phyloP scores from a whole-genome alignment of 331 rosid species.

The Malus hybrid region DNA sequence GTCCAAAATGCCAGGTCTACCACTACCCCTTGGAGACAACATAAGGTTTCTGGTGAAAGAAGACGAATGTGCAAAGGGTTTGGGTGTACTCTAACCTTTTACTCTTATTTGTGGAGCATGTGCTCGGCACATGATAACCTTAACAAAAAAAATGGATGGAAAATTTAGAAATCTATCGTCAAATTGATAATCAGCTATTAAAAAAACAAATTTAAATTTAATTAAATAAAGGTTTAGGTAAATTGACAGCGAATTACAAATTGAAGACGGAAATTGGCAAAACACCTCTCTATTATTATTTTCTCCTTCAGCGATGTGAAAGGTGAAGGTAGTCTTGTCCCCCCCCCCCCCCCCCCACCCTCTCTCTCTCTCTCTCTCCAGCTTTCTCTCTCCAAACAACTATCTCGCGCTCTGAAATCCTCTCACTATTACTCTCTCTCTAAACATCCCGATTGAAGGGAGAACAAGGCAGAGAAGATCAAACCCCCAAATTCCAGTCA shows the following conservation, averaged over 20 bases:
- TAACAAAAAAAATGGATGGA: too few species aligned
- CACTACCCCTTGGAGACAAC: too few species aligned
- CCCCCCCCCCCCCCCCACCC: not conserved
- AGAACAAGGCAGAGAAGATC: constrained; percentile 17
- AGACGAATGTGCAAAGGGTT: too few species aligned
- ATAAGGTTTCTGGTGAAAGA: too few species aligned
- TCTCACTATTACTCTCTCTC: constrained; percentile 3
- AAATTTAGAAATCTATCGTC: too few species aligned
- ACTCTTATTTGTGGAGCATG: too few species aligned
- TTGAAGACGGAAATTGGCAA: not conserved
- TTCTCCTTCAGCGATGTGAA: not conserved
- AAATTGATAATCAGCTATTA: too few species aligned
- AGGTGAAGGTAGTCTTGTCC: not conserved
- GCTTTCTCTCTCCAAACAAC: not conserved
- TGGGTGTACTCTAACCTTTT: too few species aligned
- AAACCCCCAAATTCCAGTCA: constrained; percentile 7
- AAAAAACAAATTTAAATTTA: too few species aligned
- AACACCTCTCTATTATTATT: not conserved
- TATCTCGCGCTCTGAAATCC: not conserved
- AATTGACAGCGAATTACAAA: not conserved
- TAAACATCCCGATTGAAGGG: constrained; percentile 28
- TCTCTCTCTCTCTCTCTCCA: not conserved
- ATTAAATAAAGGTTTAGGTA: too few species aligned
- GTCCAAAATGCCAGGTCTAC: too few species aligned
- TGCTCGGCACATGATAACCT: too few species aligned